Percentiles rank a stretch among this genome's conserved stretches.
Conservation (phyloP, 2,329 filamentous ascomycete genomes). For the Penicillium sp. region DNA sequence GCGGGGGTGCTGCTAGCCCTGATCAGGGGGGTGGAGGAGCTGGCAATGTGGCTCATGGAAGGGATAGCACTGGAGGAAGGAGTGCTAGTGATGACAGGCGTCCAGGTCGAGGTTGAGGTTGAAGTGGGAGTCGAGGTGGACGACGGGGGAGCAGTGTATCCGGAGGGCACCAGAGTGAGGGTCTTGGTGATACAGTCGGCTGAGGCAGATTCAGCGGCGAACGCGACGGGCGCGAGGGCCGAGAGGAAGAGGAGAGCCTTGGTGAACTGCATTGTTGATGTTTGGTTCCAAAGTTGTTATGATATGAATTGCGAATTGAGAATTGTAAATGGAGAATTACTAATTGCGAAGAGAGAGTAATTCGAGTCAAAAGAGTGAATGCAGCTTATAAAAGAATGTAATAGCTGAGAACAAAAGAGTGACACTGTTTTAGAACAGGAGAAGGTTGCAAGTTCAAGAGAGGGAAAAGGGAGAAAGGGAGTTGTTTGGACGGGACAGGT, state of each 20-base stretch:
- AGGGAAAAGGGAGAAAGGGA: background rate
- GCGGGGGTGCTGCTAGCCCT: conserved; percentile 11
- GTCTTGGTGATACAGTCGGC: conserved; percentile 25
- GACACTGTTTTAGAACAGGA: conserved; percentile 24
- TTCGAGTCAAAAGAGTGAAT: conserved; percentile 30
- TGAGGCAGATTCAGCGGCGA: conserved; percentile 26
- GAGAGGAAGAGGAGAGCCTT: conserved; percentile 34
- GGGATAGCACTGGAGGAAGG: conserved; percentile 13
- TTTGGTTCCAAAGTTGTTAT: conserved; percentile 5
- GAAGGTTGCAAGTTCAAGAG: background rate
- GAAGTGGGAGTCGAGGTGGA: conserved; percentile 22
- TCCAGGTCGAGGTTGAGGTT: conserved; percentile 10
- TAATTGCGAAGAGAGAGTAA: background rate
- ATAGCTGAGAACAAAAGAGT: conserved; percentile 31
- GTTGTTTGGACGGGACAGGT: background rate
- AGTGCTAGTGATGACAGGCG: conserved; percentile 16
- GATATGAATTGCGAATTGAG: background rate
- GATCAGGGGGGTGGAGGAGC: conserved; percentile 21
- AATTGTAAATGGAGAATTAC: background rate
- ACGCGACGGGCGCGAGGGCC: conserved; percentile 29
- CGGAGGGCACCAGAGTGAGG: conserved; percentile 27
- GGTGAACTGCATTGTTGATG: conserved; percentile 33
- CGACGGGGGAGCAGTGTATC: conserved; percentile 19
- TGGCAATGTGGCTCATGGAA: conserved; percentile 11
- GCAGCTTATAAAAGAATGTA: conserved; percentile 33